Percentiles rank a stretch among this genome's conserved stretches.
Conservation (phyloP, 441 rosid species). For the Euphorbia schlechtendalii region DNA sequence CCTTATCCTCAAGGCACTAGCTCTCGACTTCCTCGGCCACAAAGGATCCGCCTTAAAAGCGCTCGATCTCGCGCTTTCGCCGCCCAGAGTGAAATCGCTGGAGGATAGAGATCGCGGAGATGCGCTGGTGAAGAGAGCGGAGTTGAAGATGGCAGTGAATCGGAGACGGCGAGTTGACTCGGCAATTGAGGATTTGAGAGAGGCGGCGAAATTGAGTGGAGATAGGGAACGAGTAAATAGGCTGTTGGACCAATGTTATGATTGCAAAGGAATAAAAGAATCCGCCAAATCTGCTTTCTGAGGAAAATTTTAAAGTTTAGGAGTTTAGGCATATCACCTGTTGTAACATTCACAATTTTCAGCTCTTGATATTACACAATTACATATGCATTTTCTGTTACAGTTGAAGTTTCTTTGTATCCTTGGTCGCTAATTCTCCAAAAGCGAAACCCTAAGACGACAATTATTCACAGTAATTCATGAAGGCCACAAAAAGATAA, state of each 20-base stretch:
- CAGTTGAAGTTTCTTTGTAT: no score
- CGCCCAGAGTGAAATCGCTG: conserved; percentile 38
- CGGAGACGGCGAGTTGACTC: conserved; percentile 49
- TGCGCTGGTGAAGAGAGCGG: conserved; percentile 47
- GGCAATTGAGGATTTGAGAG: conserved; percentile 49
- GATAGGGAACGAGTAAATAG: conserved; percentile 24
- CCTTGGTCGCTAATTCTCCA: background rate
- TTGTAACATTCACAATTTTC: background rate
- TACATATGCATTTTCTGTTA: no score
- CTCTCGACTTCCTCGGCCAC: conserved; percentile 49
- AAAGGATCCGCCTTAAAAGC: conserved; percentile 43
- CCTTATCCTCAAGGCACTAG: conserved; percentile 42
- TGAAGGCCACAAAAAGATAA: background rate
- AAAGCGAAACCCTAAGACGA: background rate
- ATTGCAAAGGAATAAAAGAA: conserved; percentile 33
- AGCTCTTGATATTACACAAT: no score
- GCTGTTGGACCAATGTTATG: conserved; percentile 42
- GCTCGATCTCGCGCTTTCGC: conserved; percentile 45
- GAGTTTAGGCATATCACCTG: conserved; percentile 10
- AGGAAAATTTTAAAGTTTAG: conserved; percentile 27
- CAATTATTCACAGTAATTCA: background rate
- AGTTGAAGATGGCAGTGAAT: conserved; percentile 48
- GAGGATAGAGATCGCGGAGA: conserved; percentile 40
- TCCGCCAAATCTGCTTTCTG: conserved; percentile 39
- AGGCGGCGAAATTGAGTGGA: conserved; percentile 28